phyloP scores from a whole-genome alignment of 1,139 yeast genomes.

The Lodderomyces pseudojiufengensis region DNA sequence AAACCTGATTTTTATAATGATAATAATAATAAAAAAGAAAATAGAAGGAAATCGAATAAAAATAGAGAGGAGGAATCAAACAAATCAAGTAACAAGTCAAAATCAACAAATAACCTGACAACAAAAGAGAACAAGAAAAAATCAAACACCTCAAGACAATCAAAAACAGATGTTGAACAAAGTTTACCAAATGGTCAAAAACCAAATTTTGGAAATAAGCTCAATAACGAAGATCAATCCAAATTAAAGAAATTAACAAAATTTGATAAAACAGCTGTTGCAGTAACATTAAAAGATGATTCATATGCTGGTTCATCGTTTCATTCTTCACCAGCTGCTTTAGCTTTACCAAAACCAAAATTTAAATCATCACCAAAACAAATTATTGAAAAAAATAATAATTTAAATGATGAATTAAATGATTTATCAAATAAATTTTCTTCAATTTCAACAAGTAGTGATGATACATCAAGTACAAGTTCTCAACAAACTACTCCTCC shows the following conservation, averaged over 20 bases:
- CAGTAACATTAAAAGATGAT: constrained; percentile 4
- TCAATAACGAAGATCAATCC: constrained; percentile 8
- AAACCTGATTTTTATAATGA: constrained; percentile 27
- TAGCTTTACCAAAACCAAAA: constrained; percentile 55
- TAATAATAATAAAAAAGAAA: constrained; percentile 15
- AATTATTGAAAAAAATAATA: not conserved
- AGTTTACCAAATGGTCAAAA: constrained; percentile 32
- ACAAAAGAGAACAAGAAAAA: not conserved
- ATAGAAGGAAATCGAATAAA: constrained; percentile 5
- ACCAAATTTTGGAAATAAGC: constrained; percentile 26
- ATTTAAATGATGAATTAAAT: not conserved
- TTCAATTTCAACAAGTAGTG: no score
- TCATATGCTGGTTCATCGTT: constrained; percentile 56
- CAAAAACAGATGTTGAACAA: constrained; percentile 8
- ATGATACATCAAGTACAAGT: no score
- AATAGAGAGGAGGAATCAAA: not conserved
- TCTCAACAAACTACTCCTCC: no score
- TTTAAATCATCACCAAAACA: constrained; percentile 24
- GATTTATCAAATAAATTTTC: no score
- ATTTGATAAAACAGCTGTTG: constrained; percentile 21
- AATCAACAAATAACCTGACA: constrained; percentile 3
- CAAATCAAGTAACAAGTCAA: not conserved
- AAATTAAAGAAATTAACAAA: constrained; percentile 12
- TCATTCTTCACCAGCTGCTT: constrained; percentile 56
- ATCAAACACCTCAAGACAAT: not conserved